phyloP scores from a whole-genome alignment of 1,284 basidiomycete species.

The Athelia psychrophila region DNA sequence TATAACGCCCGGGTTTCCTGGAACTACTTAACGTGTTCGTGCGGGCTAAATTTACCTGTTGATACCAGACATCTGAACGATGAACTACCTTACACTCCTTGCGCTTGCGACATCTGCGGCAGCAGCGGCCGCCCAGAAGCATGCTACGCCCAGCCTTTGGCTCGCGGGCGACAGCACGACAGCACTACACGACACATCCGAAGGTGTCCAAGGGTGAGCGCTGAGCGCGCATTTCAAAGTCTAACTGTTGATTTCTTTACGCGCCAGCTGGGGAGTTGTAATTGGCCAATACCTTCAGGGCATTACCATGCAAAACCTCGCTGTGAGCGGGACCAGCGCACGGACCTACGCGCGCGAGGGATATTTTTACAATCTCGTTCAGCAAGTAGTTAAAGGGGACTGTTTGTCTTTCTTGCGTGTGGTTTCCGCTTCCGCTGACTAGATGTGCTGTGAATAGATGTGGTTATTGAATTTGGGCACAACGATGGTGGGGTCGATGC shows the following conservation, averaged over 20 bases:
- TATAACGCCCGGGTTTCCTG: too few species aligned
- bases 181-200: not conserved
- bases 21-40: too few species aligned
- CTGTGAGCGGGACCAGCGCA: constrained; percentile 24
- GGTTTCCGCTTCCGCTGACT: not conserved
- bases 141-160: constrained; percentile 6
- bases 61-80: too few species aligned
- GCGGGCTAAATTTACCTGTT: too few species aligned
- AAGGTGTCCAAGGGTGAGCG: constrained; percentile 2
- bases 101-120: too few species aligned
- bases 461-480: constrained; percentile 28
- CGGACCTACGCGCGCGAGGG: constrained; percentile 25
- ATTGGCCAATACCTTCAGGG: constrained; percentile 17
- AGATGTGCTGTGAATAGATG: constrained; percentile 11
- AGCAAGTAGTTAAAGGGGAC: not conserved
- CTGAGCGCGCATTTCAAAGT: not conserved
- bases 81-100: too few species aligned
- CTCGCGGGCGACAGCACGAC: constrained; percentile 7
- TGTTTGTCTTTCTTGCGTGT: not conserved
- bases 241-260: too few species aligned
- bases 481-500: constrained; percentile 17
- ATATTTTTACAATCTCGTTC: constrained; percentile 9
- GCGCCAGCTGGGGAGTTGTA: constrained; percentile 23
- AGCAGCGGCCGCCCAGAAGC: constrained; percentile 8
- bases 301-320: constrained; percentile 24